A percentile compares a stretch with the other conserved stretches of the same genome.
phyloP scores from a whole-genome alignment of 108 stramenopile genomes.

The Schizochytrium sp. region DNA sequence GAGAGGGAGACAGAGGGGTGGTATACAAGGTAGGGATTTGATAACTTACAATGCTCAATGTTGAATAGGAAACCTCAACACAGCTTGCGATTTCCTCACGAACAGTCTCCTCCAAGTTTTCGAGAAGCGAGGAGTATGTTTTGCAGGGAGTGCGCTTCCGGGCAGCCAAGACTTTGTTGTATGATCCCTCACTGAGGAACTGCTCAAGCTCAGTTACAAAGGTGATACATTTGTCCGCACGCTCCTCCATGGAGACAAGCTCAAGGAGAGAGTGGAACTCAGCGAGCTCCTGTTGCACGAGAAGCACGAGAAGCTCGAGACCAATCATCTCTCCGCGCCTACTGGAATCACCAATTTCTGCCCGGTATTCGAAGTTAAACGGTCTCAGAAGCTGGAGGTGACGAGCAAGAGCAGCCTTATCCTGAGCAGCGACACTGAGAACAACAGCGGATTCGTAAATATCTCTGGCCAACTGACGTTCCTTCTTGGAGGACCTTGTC shows the following conservation, averaged over 20 bases:
- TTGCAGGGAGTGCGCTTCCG: conserved; percentile 58
- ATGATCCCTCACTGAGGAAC: conserved; percentile 14
- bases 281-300: conserved; percentile 26
- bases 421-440: conserved; percentile 48
- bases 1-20: too few species aligned
- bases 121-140: conserved; percentile 35
- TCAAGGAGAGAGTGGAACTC: conserved; percentile 59
- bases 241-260: conserved; percentile 54
- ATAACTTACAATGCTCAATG: conserved; percentile 15
- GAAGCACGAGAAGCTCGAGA: conserved; percentile 46
- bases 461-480: conserved; percentile 48
- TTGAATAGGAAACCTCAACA: conserved; percentile 14
- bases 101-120: conserved; percentile 25
- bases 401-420: conserved; percentile 19
- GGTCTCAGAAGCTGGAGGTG: conserved; percentile 50
- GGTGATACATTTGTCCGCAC: conserved; percentile 37
- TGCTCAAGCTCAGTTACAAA: conserved; percentile 56
- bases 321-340: conserved; percentile 46
- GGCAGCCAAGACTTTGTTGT: conserved; percentile 46
- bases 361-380: conserved; percentile 58
- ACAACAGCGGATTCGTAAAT: conserved; percentile 53
- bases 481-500: conserved; percentile 16
- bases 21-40: too few species aligned
- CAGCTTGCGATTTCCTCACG: conserved; percentile 48
- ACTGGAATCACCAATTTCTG: conserved; percentile 36